These are phyloP conservation scores for Biscogniauxia marginata DNA, from an alignment of 2,329 filamentous ascomycete genomes.

Conservation along the genomic window DNA sequence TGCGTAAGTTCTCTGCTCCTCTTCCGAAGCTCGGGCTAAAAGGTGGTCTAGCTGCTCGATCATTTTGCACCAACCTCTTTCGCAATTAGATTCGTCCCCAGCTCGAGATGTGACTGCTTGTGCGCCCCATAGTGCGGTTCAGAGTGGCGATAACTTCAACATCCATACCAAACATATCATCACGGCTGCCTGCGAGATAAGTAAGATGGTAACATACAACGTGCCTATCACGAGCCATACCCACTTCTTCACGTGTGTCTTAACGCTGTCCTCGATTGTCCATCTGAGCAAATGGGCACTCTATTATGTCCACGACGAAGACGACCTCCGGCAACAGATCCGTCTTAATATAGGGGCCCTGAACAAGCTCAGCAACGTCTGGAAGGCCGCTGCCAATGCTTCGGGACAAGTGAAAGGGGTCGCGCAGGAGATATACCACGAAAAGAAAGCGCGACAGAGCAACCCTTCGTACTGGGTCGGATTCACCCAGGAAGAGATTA, in stretches of 20 bases:
- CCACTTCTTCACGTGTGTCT: conserved; percentile 79
- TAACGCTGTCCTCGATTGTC: conserved; percentile 76
- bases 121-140: conserved; percentile 56
- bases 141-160: conserved; percentile 53
- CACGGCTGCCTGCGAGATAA: conserved; percentile 74
- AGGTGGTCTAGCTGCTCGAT: conserved; percentile 55
- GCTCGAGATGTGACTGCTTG: conserved; percentile 62
- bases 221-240: conserved; percentile 71
- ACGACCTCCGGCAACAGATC: conserved; percentile 70
- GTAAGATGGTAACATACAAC: conserved; percentile 71
- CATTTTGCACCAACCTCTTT: conserved; percentile 76
- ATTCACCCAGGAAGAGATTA: conserved; percentile 54
- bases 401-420: conserved; percentile 73
- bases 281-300: conserved; percentile 77
- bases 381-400: conserved; percentile 69
- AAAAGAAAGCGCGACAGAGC: conserved; percentile 55
- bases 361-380: conserved; percentile 65
- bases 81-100: conserved; percentile 66
- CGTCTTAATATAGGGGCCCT: conserved; percentile 76
- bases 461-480: conserved; percentile 55
- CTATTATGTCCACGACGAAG: conserved; percentile 61
- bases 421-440: conserved; percentile 70
- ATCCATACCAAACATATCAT: conserved; percentile 79
- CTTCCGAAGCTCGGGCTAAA: conserved; percentile 1
- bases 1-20: conserved; percentile 39